Conservation (phyloP, 768 basidiomycete genomes). For the Lactifluus subvellereus region DNA sequence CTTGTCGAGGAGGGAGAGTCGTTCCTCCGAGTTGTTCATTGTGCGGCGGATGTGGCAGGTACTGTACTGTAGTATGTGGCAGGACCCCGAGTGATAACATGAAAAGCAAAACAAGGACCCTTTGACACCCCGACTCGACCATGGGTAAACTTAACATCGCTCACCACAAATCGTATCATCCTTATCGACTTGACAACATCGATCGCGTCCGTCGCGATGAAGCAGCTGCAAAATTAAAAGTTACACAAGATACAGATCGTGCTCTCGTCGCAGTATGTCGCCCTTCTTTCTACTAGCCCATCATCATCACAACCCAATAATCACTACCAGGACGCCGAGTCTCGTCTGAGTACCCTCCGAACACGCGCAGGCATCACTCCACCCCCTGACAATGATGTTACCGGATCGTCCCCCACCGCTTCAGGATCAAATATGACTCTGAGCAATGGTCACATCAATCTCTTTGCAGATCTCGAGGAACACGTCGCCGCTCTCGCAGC, state of each 20-base stretch:
- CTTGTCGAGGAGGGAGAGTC: conserved; percentile 25
- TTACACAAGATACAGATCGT: conserved; percentile 63
- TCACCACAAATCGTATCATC: conserved; percentile 88
- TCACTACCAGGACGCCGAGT: conserved; percentile 65
- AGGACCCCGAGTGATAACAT: conserved; percentile 1
- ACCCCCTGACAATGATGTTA: background rate
- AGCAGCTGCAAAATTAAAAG: conserved; percentile 63
- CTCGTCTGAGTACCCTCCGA: conserved; percentile 59
- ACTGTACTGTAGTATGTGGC: no score
- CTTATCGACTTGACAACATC: conserved; percentile 79
- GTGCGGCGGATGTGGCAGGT: conserved; percentile 19
- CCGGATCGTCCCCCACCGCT: conserved; percentile 26
- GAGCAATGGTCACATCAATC: conserved; percentile 68
- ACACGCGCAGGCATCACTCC: conserved; percentile 47
- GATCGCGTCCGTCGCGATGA: conserved; percentile 76
- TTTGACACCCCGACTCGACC: background rate
- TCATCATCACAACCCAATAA: conserved; percentile 1
- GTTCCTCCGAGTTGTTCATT: conserved; percentile 38
- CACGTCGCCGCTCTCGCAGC: conserved; percentile 43
- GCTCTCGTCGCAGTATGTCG: conserved; percentile 62
- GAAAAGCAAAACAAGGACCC: background rate
- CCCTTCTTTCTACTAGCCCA: background rate
- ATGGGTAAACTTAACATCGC: conserved; percentile 89
- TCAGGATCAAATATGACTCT: conserved; percentile 25
- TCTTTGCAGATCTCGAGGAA: conserved; percentile 78